These are phyloP conservation scores for Corymbia maculata DNA, from an alignment of 345 rosid genomes.

Conservation along the genomic window DNA sequence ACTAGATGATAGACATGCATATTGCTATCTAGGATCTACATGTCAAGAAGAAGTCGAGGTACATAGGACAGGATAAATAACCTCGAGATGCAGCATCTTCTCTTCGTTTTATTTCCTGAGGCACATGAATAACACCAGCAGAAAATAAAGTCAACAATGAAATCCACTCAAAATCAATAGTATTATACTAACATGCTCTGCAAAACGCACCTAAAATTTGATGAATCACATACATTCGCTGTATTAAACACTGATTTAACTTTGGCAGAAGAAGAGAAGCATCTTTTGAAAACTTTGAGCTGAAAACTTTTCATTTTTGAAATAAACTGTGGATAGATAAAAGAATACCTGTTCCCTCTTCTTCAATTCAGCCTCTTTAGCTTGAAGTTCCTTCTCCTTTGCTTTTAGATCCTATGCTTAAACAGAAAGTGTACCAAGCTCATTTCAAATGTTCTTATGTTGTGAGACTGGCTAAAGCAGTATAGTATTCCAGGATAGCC, in stretches of 20 bases:
- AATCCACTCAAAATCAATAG: neutral
- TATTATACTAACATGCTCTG: neutral
- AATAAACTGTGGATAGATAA: neutral
- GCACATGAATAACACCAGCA: neutral
- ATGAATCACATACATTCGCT: neutral
- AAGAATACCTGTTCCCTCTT: constrained; percentile 68
- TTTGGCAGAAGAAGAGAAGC: neutral
- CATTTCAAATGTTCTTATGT: neutral
- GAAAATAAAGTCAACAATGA: neutral
- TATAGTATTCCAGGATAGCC: neutral
- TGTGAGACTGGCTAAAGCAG: neutral
- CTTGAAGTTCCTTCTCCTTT: constrained; percentile 90
- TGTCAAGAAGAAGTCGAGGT: neutral
- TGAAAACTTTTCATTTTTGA: neutral
- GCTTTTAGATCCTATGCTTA: constrained; percentile 62
- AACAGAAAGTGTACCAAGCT: neutral
- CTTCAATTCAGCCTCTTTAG: constrained; percentile 84
- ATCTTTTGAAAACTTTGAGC: neutral
- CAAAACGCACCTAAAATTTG: neutral
- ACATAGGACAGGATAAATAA: neutral
- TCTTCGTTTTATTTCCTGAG: constrained; percentile 75
- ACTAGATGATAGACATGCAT: neutral
- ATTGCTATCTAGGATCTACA: neutral
- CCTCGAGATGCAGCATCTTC: constrained; percentile 81
- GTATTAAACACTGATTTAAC: neutral